Base-by-base conservation (phyloP, 179 eudicot species). In the Sideroxylon spinosum region DNA sequence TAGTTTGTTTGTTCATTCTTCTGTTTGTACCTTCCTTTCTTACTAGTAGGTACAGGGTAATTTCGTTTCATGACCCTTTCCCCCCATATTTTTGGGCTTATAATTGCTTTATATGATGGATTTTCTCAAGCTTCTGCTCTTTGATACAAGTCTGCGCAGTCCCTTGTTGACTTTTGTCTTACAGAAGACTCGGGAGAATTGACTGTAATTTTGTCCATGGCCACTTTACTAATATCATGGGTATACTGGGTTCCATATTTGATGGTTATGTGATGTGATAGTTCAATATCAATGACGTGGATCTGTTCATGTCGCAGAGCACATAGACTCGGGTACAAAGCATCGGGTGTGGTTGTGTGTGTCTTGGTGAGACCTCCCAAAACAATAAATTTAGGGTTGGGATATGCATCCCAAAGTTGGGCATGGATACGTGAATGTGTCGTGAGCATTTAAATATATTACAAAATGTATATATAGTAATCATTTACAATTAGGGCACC, bases 1-100 rank as follows among this genome's bases (percentile, higher is more conserved):
- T 65, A 76, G 79, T 11, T 8, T 19, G 79, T 20, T 60, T 23
- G 4, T 67, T 17, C 46, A 57, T 75, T 44, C 69, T 61, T 69
- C 66, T 23, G 48, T 48, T 74, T 60, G 46, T 61, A 61, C 23
- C 62, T 26, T 75, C 59, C 52, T 12, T 68, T 16, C 70, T 2
- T 70, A 63, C 17, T 56, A 55, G n/a, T n/a, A 9, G 3, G 17
- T 66, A 0, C 26, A 26, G 4, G 26, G 48, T 8, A 25, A 3
- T 44, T 46, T 37, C 25, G 16, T 46, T 16, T 69, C 11, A 37
- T 3, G 23, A 46, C n/a, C 28, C 16, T 16, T 44, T 68, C 9
- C 20, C 55, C 46, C 25, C 48, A 16, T 25, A 4, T 12, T 32
- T n/a, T 57, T n/a, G 46, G 76, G 46, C 48, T 73, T 29, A 17